Base-by-base conservation (phyloP, 129 eudicot species). In the Heracleum sosnowskyi region DNA sequence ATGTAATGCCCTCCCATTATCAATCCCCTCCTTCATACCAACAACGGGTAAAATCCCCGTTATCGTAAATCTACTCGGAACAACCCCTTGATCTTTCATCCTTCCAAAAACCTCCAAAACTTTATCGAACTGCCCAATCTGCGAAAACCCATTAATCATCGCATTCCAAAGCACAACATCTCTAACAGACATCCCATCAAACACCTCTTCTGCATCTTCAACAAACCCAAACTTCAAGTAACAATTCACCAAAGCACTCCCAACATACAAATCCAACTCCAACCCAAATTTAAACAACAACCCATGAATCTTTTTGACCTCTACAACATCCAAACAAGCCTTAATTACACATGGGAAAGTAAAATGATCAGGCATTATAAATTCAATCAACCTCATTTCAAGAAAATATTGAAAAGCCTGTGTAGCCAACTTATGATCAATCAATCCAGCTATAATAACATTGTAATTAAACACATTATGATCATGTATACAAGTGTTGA, bases 141-240 rank as follows among this genome's bases (percentile, higher is more conserved):
- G 89, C 9, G 89, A 83, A 62, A 76, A 89, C 68, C 98, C 96
- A 71, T 79, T 91, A 53, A 93, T 89, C 97, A 89, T 86, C 0
- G 97, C 89, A 69, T 93, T 93, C 95, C 97, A 91, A 55, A 93
- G 79, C 42, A 91, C 96, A 83, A 87, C 87, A 83, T 91, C 91
- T 51, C 83, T 82, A 22, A 74, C 84, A 75, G 91, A 84, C 92
- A 93, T 78, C 64, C 86, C 88, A 49, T 87, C 92, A 69, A 93
- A 93, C 90, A 91, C 90, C 13, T 75, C 55, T 4, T 77, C 79
- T 31, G 93, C 98, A 31, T 89, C 91, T 45, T 4, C 82, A 83
- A 90, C 42, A 31, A 85, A 39, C 79, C 78, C 86, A 76, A 86
- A 88, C 39, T 79, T 91, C 79, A 89, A 24, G 44, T 86, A 93